Evolutionary conservation across 768 basidiomycete species (phyloP).

Genomic region (Phallus indusiatus): DNA sequence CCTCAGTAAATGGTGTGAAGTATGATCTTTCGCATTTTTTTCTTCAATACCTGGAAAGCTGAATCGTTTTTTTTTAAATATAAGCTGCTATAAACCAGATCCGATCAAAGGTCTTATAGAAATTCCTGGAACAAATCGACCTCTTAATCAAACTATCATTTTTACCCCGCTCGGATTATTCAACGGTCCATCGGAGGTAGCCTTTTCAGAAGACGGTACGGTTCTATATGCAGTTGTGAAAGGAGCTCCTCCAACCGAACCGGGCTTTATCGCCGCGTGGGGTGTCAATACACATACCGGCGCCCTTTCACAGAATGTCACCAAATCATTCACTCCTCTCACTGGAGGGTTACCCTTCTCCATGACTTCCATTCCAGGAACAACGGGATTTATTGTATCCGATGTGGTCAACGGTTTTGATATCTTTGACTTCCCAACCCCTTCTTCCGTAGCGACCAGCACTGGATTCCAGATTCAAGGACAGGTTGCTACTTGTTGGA

Average conservation of each 20-base stretch:
- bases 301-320: constrained; percentile 33
- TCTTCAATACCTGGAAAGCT: background rate
- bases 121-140: constrained; percentile 31
- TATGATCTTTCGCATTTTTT: constrained; percentile 11
- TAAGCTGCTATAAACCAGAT: constrained; percentile 37
- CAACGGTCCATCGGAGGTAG: constrained; percentile 33
- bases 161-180: constrained; percentile 41
- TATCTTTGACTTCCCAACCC: constrained; percentile 19
- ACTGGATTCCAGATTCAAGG: constrained; percentile 16
- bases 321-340: constrained; percentile 24
- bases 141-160: constrained; percentile 38
- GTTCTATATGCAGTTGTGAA: constrained; percentile 41
- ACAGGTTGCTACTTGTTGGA: constrained; percentile 24
- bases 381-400: constrained; percentile 21
- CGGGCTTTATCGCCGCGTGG: constrained; percentile 42
- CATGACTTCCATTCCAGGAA: constrained; percentile 26
- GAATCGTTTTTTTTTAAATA: background rate
- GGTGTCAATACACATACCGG: constrained; percentile 31
- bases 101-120: constrained; percentile 29
- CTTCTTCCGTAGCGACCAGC: constrained; percentile 8
- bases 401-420: constrained; percentile 22
- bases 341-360: constrained; percentile 41
- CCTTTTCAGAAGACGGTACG: constrained; percentile 36
- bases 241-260: constrained; percentile 35
- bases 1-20: constrained; percentile 30